Conservation (phyloP, 441 rosid species). For the Populus tomentosa region DNA sequence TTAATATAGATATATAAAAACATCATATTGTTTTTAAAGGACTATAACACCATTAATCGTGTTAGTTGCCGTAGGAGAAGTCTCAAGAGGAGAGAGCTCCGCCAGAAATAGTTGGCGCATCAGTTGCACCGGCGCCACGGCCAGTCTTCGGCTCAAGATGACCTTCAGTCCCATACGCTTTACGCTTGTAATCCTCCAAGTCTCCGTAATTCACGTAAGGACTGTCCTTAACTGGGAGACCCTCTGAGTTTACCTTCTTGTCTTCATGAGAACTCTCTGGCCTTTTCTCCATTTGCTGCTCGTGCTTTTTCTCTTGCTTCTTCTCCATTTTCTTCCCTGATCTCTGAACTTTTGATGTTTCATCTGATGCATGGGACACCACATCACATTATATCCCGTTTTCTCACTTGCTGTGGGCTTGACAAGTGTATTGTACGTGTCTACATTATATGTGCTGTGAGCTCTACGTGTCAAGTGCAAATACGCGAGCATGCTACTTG, state of each 20-base stretch:
- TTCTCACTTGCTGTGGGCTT: background rate
- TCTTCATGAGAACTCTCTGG: background rate
- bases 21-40: background rate
- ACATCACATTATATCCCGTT: background rate
- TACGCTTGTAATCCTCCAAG: constrained; percentile 42
- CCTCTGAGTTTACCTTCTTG: constrained; percentile 21
- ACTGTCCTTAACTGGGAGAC: constrained; percentile 32
- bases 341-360: background rate
- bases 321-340: background rate
- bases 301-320: constrained; percentile 8
- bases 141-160: constrained; percentile 31
- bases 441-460: background rate
- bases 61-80: background rate
- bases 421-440: constrained; percentile 32
- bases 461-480: constrained; percentile 19
- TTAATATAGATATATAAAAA: too few relatives aligned
- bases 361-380: too few relatives aligned
- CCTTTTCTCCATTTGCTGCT: constrained; percentile 9
- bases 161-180: constrained; percentile 34
- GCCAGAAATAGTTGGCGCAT: constrained; percentile 43
- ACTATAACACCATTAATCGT: background rate
- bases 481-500: background rate
- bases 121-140: constrained; percentile 38
- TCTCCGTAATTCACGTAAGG: constrained; percentile 30
- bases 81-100: constrained; percentile 11